Conservation (phyloP, 2,329 filamentous ascomycete species). For the Neofusicoccum sp. region DNA sequence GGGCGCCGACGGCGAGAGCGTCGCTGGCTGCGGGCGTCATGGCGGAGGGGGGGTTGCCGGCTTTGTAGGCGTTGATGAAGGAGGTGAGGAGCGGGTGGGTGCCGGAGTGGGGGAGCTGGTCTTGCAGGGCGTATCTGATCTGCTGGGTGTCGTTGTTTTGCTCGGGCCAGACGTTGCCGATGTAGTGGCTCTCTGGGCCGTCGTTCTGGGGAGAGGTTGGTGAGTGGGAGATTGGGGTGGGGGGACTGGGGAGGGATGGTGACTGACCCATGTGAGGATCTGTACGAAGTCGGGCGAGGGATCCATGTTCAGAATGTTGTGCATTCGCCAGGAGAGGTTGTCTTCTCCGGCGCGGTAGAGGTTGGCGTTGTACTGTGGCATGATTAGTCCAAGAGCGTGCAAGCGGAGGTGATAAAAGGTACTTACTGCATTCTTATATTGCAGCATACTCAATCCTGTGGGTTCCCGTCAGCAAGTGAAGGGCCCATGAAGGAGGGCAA, state of each 20-base stretch:
- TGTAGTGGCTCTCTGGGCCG: slow-evolving; percentile 43
- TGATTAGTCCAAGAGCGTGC: too few relatives aligned
- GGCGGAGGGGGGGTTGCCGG: slow-evolving; percentile 6
- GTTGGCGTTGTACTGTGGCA: slow-evolving; percentile 27
- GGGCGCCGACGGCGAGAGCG: neutral
- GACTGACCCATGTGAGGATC: slow-evolving; percentile 36
- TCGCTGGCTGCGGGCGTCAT: neutral
- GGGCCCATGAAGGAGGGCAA: neutral
- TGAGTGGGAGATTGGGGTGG: neutral
- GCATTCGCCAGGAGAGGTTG: slow-evolving; percentile 40
- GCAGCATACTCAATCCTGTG: slow-evolving; percentile 26
- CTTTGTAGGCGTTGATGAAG: slow-evolving; percentile 41
- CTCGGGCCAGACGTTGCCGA: slow-evolving; percentile 39
- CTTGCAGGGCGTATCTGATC: slow-evolving; percentile 32
- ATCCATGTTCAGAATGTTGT: slow-evolving; percentile 38
- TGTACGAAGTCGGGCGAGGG: slow-evolving; percentile 35
- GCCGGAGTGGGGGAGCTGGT: slow-evolving; percentile 32
- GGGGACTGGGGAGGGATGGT: neutral
- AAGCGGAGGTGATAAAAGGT: too few relatives aligned
- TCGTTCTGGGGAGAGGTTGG: slow-evolving; percentile 29
- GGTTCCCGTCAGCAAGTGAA: neutral
- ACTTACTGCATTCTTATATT: slow-evolving; percentile 34
- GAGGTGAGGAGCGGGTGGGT: slow-evolving; percentile 42
- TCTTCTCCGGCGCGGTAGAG: slow-evolving; percentile 40
- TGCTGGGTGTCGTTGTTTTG: slow-evolving; percentile 29